Base-by-base conservation (phyloP, 371 early-diverging fungal species). In the Mortierella sp. region DNA sequence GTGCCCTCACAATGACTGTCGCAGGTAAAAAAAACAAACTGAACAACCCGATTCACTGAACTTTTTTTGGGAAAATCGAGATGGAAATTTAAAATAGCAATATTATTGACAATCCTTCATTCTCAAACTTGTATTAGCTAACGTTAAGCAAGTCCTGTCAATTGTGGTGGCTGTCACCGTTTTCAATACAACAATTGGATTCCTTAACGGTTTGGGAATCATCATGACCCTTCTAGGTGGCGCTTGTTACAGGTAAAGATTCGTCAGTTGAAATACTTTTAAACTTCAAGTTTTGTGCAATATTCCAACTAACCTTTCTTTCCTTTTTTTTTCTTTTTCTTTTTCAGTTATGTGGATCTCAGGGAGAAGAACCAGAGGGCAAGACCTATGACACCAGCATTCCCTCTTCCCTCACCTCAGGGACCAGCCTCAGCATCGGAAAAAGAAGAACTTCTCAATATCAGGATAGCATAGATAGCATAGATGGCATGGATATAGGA, bases 1-100 rank as follows among this genome's bases (percentile, higher is more conserved):
- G 92, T 49, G 93, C 96, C 7, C 82, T 96, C 63, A 94, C 93
- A 26, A 95, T 96, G 93, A 93, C 95, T 0, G 96, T 96, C 8
- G 95, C 96, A 87, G n/a, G n/a, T n/a, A n/a, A n/a, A n/a, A n/a
- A n/a, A n/a, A n/a, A n/a, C n/a, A n/a, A n/a, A n/a, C n/a, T n/a
- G n/a, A n/a, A n/a, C n/a, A n/a, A n/a, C n/a, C n/a, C n/a, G n/a
- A n/a, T n/a, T n/a, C n/a, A n/a, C n/a, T n/a, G n/a, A n/a, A n/a
- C n/a, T n/a, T n/a, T n/a, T n/a, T n/a, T n/a, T n/a, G n/a, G n/a
- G n/a, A n/a, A n/a, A n/a, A n/a, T n/a, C n/a, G n/a, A n/a, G n/a
- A n/a, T n/a, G n/a, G n/a, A n/a, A n/a, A n/a, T n/a, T n/a, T n/a
- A n/a, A n/a, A n/a, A n/a, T n/a, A n/a, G n/a, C n/a, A n/a, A n/a